phyloP scores from a whole-genome alignment of 495 filamentous ascomycete genomes.

The Penicilliopsis zonata region DNA sequence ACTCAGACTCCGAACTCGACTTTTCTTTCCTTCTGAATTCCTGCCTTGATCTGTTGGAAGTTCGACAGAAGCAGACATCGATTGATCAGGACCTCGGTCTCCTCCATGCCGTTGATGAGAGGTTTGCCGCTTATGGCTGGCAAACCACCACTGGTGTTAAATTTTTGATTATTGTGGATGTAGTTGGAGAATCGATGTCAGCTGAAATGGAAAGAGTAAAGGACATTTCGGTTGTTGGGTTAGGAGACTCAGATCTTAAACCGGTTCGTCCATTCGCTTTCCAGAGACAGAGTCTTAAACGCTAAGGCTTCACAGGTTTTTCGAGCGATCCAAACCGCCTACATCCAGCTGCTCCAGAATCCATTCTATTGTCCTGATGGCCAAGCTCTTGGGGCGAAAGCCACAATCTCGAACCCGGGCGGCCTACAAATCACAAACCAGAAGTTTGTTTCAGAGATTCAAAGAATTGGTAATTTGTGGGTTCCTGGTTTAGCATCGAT shows the following conservation, averaged over 20 bases:
- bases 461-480: conserved; percentile 65
- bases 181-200: conserved; percentile 45
- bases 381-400: conserved; percentile 40
- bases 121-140: conserved; percentile 85
- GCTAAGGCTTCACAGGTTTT: conserved; percentile 53
- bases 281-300: background rate
- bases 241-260: conserved; percentile 76
- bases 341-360: conserved; percentile 80
- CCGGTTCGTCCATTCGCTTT: conserved; percentile 35
- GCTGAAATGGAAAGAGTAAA: conserved; percentile 14
- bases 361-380: conserved; percentile 92
- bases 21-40: conserved; percentile 86
- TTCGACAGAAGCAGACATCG: conserved; percentile 53
- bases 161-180: conserved; percentile 79
- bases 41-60: conserved; percentile 87
- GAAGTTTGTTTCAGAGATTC: conserved; percentile 72
- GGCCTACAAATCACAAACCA: conserved; percentile 62
- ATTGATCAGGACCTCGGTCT: conserved; percentile 80
- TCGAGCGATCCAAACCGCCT: conserved; percentile 78
- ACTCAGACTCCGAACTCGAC: conserved; percentile 53
- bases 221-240: conserved; percentile 33
- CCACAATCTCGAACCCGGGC: conserved; percentile 17
- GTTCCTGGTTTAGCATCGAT: conserved; percentile 39
- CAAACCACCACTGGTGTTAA: conserved; percentile 93
- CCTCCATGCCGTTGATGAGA: conserved; percentile 84